Evolutionary conservation across 495 filamentous ascomycete genomes (phyloP), one percentile per base, ranked within the genome.

Genomic region (Penicillium turbatum): DNA sequence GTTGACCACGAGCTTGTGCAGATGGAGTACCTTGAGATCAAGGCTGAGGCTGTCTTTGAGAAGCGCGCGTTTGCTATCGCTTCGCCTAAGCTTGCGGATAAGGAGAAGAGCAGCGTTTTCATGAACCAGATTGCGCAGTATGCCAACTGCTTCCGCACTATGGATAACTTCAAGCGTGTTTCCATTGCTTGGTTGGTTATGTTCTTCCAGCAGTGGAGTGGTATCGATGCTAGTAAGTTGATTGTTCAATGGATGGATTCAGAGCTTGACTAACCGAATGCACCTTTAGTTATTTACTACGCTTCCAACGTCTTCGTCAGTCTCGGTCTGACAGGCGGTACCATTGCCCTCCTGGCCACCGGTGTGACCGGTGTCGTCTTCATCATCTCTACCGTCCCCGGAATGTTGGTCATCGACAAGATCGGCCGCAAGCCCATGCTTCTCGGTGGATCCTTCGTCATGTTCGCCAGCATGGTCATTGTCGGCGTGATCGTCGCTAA

Each of bases 281-380:
- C n/a, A 1, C n/a, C 15, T 16, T 8, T 36, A 60, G 63, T 70
- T 29, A 66, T 75, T 34, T 72, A 72, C 55, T 61, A 68, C 37
- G 72, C 72, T 3, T 69, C 72, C 15, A 63, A 71, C 30, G 63
- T 74, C 13, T 66, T 75, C 62, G 76, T 86, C 60, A 90, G 89
- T 70, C 89, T 90, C 67, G 84, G 90, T 69, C 85, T 92, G 74
- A 91, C 89, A 71, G 87, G 85, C 63, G 85, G 84, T 35, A 88
- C 86, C 15, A 79, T 81, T 49, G 89, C 89, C 75, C 82, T 91
- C 62, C 68, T 83, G 55, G 65, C 73, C 55, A 75, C 83, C 26
- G 83, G 76, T 54, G 71, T 85, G 51, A 85, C 90, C 61, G 58
- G 57, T 31, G 81, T 88, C 67, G 76, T 84, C 6, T 92, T 92